A percentile compares a stretch with the other conserved stretches of the same genome.
These are phyloP conservation scores for Lactifluus subvellereus DNA, from an alignment of 768 basidiomycete species.

Conservation along the genomic window DNA sequence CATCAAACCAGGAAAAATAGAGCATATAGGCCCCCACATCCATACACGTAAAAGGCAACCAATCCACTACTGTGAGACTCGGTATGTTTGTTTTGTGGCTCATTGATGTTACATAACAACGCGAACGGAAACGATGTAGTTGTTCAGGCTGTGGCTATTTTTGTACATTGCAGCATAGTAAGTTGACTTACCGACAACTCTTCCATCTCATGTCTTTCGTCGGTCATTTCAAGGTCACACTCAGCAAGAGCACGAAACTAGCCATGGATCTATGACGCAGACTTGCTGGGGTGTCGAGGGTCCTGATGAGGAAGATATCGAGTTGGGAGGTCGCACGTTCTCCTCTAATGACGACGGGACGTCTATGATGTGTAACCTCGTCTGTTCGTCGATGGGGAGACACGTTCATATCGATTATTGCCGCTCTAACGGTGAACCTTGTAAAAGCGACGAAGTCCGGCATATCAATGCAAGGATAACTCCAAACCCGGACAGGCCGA, in stretches of 20 bases:
- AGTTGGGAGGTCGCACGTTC: conserved; percentile 52
- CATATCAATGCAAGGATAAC: conserved; percentile 41
- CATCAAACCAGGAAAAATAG: conserved; percentile 38
- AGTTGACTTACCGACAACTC: not conserved
- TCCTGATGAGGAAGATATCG: conserved; percentile 42
- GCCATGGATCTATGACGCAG: conserved; percentile 57
- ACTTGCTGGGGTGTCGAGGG: conserved; percentile 55
- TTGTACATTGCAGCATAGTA: conserved; percentile 52
- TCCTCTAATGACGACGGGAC: conserved; percentile 50
- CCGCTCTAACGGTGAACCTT: conserved; percentile 36
- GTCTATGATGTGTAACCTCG: conserved; percentile 56
- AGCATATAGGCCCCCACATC: conserved; percentile 43
- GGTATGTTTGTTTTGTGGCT: conserved; percentile 30
- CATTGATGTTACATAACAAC: not conserved
- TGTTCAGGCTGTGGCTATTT: conserved; percentile 53
- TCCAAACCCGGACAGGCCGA: conserved; percentile 43
- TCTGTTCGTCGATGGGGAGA: conserved; percentile 52
- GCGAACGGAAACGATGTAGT: conserved; percentile 29
- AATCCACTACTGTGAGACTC: conserved; percentile 51
- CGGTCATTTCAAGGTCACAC: conserved; percentile 41
- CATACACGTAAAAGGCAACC: conserved; percentile 42
- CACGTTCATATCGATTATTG: conserved; percentile 57
- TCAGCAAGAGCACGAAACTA: conserved; percentile 56
- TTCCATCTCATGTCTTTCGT: not conserved
- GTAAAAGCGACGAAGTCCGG: conserved; percentile 40